A percentile compares a stretch with the other conserved stretches of the same genome.
phyloP scores from a whole-genome alignment of 139 green algal species.

The Dunaliella sp. region DNA sequence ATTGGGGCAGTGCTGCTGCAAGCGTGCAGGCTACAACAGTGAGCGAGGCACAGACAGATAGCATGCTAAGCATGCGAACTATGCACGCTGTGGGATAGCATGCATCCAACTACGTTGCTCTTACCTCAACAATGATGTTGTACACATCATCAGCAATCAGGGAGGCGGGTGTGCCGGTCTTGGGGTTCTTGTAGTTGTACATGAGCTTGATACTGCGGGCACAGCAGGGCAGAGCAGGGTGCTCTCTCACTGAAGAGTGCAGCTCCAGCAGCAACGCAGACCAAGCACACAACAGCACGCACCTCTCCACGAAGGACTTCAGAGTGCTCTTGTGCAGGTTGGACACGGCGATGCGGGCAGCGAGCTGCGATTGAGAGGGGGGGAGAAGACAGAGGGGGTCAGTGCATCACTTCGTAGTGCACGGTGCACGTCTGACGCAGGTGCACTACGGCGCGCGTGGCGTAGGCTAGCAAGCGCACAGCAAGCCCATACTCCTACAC shows the following conservation, averaged over 20 bases:
- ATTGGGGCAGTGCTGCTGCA: no score
- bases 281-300: not conserved
- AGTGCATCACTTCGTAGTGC: not conserved
- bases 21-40: no score
- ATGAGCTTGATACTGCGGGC: slow-evolving; percentile 89
- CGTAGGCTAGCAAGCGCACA: not conserved
- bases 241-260: no score
- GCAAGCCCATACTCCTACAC: slow-evolving; percentile 6
- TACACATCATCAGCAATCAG: slow-evolving; percentile 90
- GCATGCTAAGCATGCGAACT: not conserved
- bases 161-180: slow-evolving; percentile 79
- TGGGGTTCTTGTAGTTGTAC: slow-evolving; percentile 87
- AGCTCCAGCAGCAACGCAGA: no score
- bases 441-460: no score
- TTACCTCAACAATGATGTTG: slow-evolving; percentile 82
- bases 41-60: not conserved
- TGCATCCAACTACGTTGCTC: not conserved
- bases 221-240: no score
- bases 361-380: slow-evolving; percentile 72
- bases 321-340: slow-evolving; percentile 99
- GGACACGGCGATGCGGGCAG: slow-evolving; percentile 96
- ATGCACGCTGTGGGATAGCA: not conserved
- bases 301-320: slow-evolving; percentile 94
- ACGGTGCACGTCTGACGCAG: no score
- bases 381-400: not conserved